Base-by-base conservation (phyloP, 345 rosid species). In the Gossypium bickii region DNA sequence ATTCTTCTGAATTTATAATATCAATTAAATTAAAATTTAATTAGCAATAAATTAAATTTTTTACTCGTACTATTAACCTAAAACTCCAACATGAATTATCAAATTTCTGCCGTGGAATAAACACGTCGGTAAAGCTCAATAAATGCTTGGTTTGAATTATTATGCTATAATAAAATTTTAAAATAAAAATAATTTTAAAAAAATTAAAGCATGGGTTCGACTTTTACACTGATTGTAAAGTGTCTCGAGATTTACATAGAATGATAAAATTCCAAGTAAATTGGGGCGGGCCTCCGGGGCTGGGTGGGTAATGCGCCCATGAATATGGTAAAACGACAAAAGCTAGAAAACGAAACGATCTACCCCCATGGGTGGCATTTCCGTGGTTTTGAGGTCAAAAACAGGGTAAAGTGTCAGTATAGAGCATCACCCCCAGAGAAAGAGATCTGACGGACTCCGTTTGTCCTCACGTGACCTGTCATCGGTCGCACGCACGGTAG, bases 391-490 rank as follows among this genome's bases (percentile, higher is more conserved):
- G 15, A 9, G 8, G 24, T 17, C 5, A 52, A 2, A 10, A 29
- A 1, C 25, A 11, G 61, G 25, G 47, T 2, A 29, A 29, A 8
- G 0, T 51, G 73, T 52, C 47, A 70, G 52, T 70, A 27, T 7
- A 8, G 2, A 24, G 9, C 0, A 12, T 2, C 44, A 2, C 16
- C 61, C 41, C 7, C 38, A 1, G 6, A 20, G 6, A 13, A 22
- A 12, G 43, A 25, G 57, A 24, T 67, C 24, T 68, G 15, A 85
- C 85, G 83, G 85, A 71, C 80, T 71, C 84, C 78, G 82, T 80
- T 80, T 76, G 85, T 74, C 82, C 15, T 80, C 82, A 71, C 79
- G 78, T 80, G 80, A 71, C 70, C 70, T 76, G 80, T 77, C 74
- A 75, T 78, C 73, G 83, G 65, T 74, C 78, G 82, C 83, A 82